Evolutionary conservation across 1,139 yeast species (phyloP).

Genomic region (Nakaseomyces nivariensis): DNA sequence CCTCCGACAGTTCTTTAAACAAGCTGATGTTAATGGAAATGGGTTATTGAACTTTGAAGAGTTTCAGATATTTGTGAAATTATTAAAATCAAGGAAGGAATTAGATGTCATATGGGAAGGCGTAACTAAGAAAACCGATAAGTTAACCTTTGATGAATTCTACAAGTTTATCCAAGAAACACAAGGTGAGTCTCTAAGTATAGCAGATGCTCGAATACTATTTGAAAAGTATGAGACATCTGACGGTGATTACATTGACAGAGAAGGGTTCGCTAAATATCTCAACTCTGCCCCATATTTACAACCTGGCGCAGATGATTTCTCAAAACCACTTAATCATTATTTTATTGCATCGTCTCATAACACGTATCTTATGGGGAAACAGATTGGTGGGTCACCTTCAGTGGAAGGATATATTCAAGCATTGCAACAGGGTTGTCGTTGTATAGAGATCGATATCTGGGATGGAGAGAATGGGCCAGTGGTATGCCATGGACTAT

Average conservation of each 20-base stretch:
- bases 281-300: conserved; percentile 4
- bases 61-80: conserved; percentile 61
- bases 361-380: conserved; percentile 80
- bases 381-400: conserved; percentile 87
- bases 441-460: conserved; percentile 86
- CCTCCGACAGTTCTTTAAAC: conserved; percentile 36
- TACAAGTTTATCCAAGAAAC: conserved; percentile 36
- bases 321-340: conserved; percentile 64
- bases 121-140: conserved; percentile 9
- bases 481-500: conserved; percentile 83
- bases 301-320: conserved; percentile 32
- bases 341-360: conserved; percentile 90
- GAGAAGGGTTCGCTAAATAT: conserved; percentile 5
- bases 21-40: conserved; percentile 38
- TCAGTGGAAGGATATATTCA: conserved; percentile 87
- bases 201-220: conserved; percentile 29
- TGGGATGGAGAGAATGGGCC: conserved; percentile 89
- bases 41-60: conserved; percentile 53
- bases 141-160: conserved; percentile 34
- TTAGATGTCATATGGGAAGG: conserved; percentile 34
- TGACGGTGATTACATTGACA: background rate
- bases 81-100: conserved; percentile 43
- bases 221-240: conserved; percentile 39
- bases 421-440: conserved; percentile 82
- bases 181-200: conserved; percentile 42